phyloP scores from a whole-genome alignment of 345 rosid species.

The Salix brachista region DNA sequence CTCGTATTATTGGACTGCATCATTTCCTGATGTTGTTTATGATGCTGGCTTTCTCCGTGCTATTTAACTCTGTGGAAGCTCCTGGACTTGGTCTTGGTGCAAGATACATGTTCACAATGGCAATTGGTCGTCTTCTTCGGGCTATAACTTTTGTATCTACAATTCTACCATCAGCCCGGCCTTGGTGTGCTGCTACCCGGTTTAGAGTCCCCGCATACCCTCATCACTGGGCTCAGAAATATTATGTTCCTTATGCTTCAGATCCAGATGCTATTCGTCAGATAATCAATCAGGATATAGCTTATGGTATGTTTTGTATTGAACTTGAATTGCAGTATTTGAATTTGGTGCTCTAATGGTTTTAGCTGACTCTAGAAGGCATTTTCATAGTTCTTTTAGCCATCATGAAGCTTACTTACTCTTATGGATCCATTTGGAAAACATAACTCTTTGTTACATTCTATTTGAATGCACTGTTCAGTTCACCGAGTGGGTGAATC shows the following conservation, averaged over 20 bases:
- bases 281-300: conserved; percentile 49
- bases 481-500: background rate
- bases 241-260: conserved; percentile 76
- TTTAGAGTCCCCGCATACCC: conserved; percentile 67
- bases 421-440: background rate
- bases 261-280: conserved; percentile 61
- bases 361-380: background rate
- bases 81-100: conserved; percentile 96
- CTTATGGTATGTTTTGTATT: conserved; percentile 47
- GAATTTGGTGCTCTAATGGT: background rate
- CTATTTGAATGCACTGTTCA: background rate
- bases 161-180: conserved; percentile 85
- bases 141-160: conserved; percentile 82
- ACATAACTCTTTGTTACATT: background rate
- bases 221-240: conserved; percentile 88
- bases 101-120: conserved; percentile 89
- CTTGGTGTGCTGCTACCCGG: conserved; percentile 86
- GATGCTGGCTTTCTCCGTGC: conserved; percentile 87
- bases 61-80: conserved; percentile 68
- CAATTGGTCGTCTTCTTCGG: conserved; percentile 82
- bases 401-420: background rate
- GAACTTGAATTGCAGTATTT: background rate
- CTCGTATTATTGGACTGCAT: conserved; percentile 76
- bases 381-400: background rate
- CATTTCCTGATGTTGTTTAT: conserved; percentile 85